These are phyloP conservation scores for Sequoia sempervirens DNA, from an alignment of 75 land plant genomes.

Conservation along the genomic window DNA sequence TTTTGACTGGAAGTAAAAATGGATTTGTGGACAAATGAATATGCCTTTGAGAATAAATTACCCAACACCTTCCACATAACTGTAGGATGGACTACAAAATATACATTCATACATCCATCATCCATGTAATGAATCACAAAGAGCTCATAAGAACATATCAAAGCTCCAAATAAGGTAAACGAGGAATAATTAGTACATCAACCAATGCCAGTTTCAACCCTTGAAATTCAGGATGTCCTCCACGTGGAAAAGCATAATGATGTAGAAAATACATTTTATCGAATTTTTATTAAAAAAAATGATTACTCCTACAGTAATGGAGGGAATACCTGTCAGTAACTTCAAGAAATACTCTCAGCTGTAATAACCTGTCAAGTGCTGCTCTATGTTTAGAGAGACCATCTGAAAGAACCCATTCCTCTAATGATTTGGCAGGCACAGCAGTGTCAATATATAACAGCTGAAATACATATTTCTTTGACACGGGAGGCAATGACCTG, in stretches of 20 bases:
- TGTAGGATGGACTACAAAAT: neutral
- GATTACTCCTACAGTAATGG: neutral
- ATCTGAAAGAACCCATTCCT: constrained; percentile 84
- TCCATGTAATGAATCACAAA: neutral
- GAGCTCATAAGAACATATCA: neutral
- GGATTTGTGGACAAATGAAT: neutral
- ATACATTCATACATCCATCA: neutral
- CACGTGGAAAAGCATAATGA: constrained; percentile 1
- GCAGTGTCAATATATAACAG: constrained; percentile 69
- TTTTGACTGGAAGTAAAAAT: neutral
- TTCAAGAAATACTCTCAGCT: constrained; percentile 66
- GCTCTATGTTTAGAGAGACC: constrained; percentile 76
- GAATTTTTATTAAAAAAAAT: no score
- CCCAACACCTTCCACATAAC: neutral
- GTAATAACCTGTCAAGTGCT: constrained; percentile 84
- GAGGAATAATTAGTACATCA: no score
- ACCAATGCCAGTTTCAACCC: neutral
- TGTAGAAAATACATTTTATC: neutral
- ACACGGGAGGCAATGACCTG: constrained; percentile 92
- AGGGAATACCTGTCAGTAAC: constrained; percentile 52
- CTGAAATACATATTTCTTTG: constrained; percentile 83
- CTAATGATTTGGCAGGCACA: constrained; percentile 59
- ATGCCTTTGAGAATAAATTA: neutral
- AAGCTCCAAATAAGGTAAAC: neutral
- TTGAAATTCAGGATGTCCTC: neutral